Percentiles rank a stretch among this genome's conserved stretches.
Evolutionary conservation across 495 filamentous ascomycete species (phyloP).

Genomic region (Saxispiralis lemnorum): DNA sequence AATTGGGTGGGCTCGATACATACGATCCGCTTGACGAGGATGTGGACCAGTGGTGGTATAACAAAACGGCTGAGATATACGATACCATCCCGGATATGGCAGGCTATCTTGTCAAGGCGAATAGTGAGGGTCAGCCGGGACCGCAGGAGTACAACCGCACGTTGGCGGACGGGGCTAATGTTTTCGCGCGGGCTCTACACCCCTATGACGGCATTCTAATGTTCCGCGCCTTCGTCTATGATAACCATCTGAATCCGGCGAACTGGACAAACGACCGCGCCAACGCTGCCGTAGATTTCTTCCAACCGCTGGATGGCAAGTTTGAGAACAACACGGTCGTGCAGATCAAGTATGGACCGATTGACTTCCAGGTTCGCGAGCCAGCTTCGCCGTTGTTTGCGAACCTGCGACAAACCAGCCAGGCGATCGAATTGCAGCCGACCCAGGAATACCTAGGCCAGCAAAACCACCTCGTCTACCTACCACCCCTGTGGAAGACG

Average conservation of each 20-base stretch:
- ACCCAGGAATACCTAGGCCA: conserved; percentile 56
- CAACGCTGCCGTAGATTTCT: conserved; percentile 51
- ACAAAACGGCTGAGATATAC: conserved; percentile 43
- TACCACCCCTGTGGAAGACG: conserved; percentile 47
- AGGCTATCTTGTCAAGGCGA: conserved; percentile 55
- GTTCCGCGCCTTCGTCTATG: conserved; percentile 62
- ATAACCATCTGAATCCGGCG: conserved; percentile 40
- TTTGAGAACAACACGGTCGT: conserved; percentile 55
- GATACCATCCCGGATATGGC: conserved; percentile 43
- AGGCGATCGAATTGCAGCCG: conserved; percentile 47
- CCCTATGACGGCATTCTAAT: conserved; percentile 50
- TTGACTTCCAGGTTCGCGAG: conserved; percentile 61
- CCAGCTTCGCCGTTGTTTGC: conserved; percentile 48
- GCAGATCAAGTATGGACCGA: conserved; percentile 63
- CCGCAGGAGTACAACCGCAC: conserved; percentile 54
- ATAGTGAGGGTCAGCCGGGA: conserved; percentile 55
- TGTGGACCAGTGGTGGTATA: conserved; percentile 45
- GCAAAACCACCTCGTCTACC: conserved; percentile 48
- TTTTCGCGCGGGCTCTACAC: no score
- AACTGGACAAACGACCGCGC: conserved; percentile 51
- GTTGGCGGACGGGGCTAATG: conserved; percentile 50
- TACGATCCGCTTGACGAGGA: conserved; percentile 45
- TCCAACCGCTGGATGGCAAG: conserved; percentile 44
- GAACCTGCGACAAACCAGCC: conserved; percentile 37
- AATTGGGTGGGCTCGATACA: conserved; percentile 29